Conservation (phyloP, 257 asterid species). For the Catharanthus roseus region DNA sequence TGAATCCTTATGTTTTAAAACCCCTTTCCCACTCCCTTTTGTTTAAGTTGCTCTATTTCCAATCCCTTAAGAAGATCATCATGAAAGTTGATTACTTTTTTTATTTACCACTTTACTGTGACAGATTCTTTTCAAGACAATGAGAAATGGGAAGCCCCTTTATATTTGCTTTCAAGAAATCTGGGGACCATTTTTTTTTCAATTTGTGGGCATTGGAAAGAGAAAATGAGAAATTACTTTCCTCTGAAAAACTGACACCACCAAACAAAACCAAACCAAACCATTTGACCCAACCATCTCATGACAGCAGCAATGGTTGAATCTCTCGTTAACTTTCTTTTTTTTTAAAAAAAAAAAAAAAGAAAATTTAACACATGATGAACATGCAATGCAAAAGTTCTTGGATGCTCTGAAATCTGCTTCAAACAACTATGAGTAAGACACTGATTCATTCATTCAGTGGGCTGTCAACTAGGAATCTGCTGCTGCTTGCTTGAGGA, state of each 20-base stretch:
- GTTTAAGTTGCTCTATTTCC: no score
- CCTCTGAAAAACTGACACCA: slow-evolving; percentile 1
- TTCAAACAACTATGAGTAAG: not conserved
- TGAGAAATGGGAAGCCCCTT: not conserved
- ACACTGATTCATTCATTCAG: not conserved
- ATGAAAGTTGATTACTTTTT: not conserved
- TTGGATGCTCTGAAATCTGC: not conserved
- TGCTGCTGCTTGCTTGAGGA: no score
- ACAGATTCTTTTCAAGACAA: not conserved
- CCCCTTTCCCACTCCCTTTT: no score
- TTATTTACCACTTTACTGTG: not conserved
- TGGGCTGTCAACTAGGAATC: not conserved
- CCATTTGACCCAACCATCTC: no score
- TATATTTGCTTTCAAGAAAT: slow-evolving; percentile 2
- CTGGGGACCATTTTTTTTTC: slow-evolving; percentile 15
- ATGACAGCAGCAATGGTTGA: slow-evolving; percentile 8
- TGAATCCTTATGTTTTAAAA: no score
- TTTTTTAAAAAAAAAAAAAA: no score
- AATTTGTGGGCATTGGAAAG: slow-evolving; percentile 1
- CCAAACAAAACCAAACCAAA: slow-evolving; percentile 1
- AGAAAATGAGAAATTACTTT: slow-evolving; percentile 2
- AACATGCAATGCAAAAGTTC: no score
- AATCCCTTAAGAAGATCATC: not conserved
- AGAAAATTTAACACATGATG: no score
- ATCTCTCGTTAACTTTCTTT: no score